phyloP scores from a whole-genome alignment of 176 grass and related monocot genomes.

The sorghum (Sorghum bicolor) region DNA sequence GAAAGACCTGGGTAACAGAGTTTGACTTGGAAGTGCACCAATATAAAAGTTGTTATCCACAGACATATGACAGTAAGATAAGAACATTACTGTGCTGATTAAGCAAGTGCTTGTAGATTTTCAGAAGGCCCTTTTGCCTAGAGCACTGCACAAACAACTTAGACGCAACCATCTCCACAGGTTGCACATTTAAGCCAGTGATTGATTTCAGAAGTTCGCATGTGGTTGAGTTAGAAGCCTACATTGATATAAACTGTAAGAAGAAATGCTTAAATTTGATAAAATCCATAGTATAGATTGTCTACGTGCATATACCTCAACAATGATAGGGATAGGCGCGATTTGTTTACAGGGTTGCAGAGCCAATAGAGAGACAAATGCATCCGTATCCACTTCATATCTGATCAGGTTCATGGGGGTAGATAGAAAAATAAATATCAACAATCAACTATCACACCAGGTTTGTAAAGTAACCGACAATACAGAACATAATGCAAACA shows the following conservation, averaged over 20 bases:
- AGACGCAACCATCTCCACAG: constrained; percentile 93
- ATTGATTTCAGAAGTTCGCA: constrained; percentile 94
- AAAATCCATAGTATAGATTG: constrained; percentile 14
- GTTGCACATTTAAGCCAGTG: constrained; percentile 86
- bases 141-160: constrained; percentile 98
- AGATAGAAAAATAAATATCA: constrained; percentile 32
- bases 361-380: constrained; percentile 88
- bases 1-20: not conserved
- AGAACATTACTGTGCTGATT: constrained; percentile 82
- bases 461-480: not conserved
- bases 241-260: constrained; percentile 46
- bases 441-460: not conserved
- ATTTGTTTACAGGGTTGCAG: constrained; percentile 80
- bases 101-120: constrained; percentile 95
- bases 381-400: constrained; percentile 98
- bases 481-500: constrained; percentile 13
- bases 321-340: constrained; percentile 71
- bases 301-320: constrained; percentile 69
- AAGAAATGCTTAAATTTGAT: constrained; percentile 29
- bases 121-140: constrained; percentile 91
- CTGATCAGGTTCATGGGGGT: constrained; percentile 61
- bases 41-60: constrained; percentile 13
- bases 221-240: constrained; percentile 81
- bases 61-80: constrained; percentile 33
- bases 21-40: not conserved